Evolutionary conservation across 768 basidiomycete species (phyloP).

Genomic region (Tricholoma sp.): DNA sequence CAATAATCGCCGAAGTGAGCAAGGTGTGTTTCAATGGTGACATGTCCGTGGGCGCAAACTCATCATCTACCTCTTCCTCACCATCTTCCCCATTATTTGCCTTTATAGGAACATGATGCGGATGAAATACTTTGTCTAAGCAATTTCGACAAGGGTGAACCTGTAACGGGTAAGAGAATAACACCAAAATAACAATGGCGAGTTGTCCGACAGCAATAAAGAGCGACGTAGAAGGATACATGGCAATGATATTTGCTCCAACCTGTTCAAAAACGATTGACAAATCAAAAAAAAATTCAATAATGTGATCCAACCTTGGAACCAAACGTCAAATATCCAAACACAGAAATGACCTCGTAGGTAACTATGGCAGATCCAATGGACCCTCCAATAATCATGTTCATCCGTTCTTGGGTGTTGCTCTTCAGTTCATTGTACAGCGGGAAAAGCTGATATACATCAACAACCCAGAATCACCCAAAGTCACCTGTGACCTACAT

Average conservation of each 20-base stretch:
- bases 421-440: constrained; percentile 85
- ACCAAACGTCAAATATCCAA: constrained; percentile 94
- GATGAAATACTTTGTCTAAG: constrained; percentile 81
- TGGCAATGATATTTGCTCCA: constrained; percentile 89
- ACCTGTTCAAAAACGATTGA: constrained; percentile 45
- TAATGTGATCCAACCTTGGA: constrained; percentile 49
- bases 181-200: constrained; percentile 85
- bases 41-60: constrained; percentile 59
- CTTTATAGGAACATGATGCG: constrained; percentile 27
- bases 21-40: constrained; percentile 58
- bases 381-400: constrained; percentile 78
- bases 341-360: constrained; percentile 84
- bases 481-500: constrained; percentile 45
- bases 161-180: constrained; percentile 93
- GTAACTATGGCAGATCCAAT: constrained; percentile 80
- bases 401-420: constrained; percentile 82
- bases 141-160: constrained; percentile 91
- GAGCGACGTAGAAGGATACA: constrained; percentile 86
- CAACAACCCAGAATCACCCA: constrained; percentile 3
- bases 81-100: constrained; percentile 37
- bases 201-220: constrained; percentile 92
- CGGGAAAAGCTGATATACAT: constrained; percentile 67
- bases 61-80: constrained; percentile 48
- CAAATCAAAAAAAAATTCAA: constrained; percentile 3
- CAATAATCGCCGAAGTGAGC: constrained; percentile 64